Conservation (phyloP, 768 basidiomycete genomes). For the Termitomyces sp. region DNA sequence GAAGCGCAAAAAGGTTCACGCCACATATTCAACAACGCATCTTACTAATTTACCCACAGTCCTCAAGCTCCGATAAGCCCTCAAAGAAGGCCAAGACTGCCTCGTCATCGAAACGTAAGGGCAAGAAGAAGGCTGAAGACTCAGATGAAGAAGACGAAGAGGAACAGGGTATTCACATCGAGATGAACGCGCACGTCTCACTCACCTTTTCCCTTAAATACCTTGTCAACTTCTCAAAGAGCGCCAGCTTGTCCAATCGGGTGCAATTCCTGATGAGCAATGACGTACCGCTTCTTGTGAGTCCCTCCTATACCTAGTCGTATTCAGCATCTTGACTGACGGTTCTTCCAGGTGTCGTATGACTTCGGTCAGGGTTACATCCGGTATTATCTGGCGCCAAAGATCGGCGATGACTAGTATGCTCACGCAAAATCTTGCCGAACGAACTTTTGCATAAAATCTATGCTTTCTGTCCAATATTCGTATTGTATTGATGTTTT, state of each 20-base stretch:
- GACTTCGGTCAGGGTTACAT: conserved; percentile 86
- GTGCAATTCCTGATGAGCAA: conserved; percentile 90
- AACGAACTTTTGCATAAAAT: background rate
- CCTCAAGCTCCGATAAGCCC: conserved; percentile 38
- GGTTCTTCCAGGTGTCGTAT: conserved; percentile 68
- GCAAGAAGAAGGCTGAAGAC: conserved; percentile 49
- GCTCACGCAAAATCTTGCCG: background rate
- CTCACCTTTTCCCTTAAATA: conserved; percentile 97
- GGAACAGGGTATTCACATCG: conserved; percentile 58
- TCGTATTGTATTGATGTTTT: background rate
- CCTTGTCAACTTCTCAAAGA: conserved; percentile 95
- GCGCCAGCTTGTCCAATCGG: conserved; percentile 61
- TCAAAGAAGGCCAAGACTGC: conserved; percentile 42
- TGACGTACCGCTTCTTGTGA: conserved; percentile 84
- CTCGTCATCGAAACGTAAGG: conserved; percentile 35
- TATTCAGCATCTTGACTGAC: background rate
- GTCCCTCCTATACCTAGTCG: conserved; percentile 19
- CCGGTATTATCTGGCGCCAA: conserved; percentile 94
- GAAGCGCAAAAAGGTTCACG: conserved; percentile 65
- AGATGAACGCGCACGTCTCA: conserved; percentile 87
- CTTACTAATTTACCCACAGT: conserved; percentile 18
- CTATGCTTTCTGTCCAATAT: background rate
- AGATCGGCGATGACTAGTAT: conserved; percentile 74
- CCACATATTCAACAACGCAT: background rate
- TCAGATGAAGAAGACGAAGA: conserved; percentile 51